phyloP scores from a whole-genome alignment of 2,329 filamentous ascomycete species.

The Karstenula rhodostoma region DNA sequence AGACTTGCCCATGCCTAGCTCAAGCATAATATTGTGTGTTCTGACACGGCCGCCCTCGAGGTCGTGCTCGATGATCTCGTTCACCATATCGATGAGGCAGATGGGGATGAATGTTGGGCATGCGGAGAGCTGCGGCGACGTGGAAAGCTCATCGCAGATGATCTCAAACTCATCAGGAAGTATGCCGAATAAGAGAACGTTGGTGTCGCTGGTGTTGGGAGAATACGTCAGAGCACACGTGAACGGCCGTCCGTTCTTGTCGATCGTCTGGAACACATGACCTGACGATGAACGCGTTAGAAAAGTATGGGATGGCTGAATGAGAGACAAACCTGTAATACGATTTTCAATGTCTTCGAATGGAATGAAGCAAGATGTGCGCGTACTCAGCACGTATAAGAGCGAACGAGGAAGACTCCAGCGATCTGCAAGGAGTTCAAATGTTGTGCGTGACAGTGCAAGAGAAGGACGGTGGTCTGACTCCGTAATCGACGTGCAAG shows the following conservation, averaged over 20 bases:
- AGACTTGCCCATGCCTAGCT: slow-evolving; percentile 2
- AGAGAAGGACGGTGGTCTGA: background rate
- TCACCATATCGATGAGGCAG: slow-evolving; percentile 8
- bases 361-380: slow-evolving; percentile 9
- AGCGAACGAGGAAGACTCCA: slow-evolving; percentile 4
- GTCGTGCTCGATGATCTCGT: slow-evolving; percentile 5
- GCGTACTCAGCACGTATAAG: slow-evolving; percentile 9
- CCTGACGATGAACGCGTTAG: background rate
- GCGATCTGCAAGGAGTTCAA: background rate
- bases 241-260: slow-evolving; percentile 9
- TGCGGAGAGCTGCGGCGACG: background rate
- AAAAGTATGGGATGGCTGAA: background rate
- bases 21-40: slow-evolving; percentile 2
- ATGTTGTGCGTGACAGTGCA: slow-evolving; percentile 7
- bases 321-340: background rate
- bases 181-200: slow-evolving; percentile 9
- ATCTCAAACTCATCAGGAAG: slow-evolving; percentile 3
- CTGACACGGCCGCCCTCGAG: slow-evolving; percentile 7
- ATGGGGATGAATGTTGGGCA: slow-evolving; percentile 12
- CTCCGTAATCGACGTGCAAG: background rate
- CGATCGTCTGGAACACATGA: slow-evolving; percentile 12
- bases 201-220: background rate
- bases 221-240: slow-evolving; percentile 2
- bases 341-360: slow-evolving; percentile 5
- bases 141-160: slow-evolving; percentile 7